These are phyloP conservation scores for Neospora caninum DNA, from an alignment of 169 alveolate species.

Conservation along the genomic window DNA sequence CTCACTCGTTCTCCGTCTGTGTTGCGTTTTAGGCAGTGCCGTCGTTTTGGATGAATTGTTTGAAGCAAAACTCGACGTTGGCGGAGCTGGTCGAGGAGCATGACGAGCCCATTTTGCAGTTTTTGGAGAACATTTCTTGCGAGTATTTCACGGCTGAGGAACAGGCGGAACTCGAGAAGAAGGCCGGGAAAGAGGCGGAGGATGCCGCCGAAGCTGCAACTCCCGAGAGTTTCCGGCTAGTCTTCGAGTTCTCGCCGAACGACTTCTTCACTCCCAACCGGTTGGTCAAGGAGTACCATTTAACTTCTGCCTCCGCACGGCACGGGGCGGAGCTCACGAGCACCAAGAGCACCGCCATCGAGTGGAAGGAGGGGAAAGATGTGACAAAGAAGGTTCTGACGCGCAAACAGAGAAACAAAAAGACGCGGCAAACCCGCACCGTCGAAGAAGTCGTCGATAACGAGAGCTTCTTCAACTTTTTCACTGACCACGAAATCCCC, in stretches of 20 bases:
- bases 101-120: slow-evolving; percentile 69
- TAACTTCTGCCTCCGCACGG: slow-evolving; percentile 1
- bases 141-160: slow-evolving; percentile 61
- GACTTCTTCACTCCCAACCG: slow-evolving; percentile 70
- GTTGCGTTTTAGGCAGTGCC: slow-evolving; percentile 59
- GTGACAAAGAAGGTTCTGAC: slow-evolving; percentile 61
- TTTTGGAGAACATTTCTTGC: slow-evolving; percentile 63
- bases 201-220: background rate
- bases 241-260: slow-evolving; percentile 71
- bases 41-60: slow-evolving; percentile 71
- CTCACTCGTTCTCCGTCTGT: background rate
- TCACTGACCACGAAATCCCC: slow-evolving; percentile 60
- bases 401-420: slow-evolving; percentile 46
- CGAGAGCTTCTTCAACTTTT: slow-evolving; percentile 56
- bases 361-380: slow-evolving; percentile 64
- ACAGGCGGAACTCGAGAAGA: background rate
- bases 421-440: slow-evolving; percentile 32
- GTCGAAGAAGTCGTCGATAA: slow-evolving; percentile 46
- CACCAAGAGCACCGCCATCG: slow-evolving; percentile 52
- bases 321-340: slow-evolving; percentile 50
- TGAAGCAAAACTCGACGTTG: slow-evolving; percentile 68
- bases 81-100: slow-evolving; percentile 73
- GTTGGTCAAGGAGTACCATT: slow-evolving; percentile 65
- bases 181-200: background rate
- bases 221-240: slow-evolving; percentile 71